Percentiles rank a stretch among this genome's conserved stretches.
These are phyloP conservation scores for Prosopis cineraria DNA, from an alignment of 306 rosid species.

Conservation along the genomic window DNA sequence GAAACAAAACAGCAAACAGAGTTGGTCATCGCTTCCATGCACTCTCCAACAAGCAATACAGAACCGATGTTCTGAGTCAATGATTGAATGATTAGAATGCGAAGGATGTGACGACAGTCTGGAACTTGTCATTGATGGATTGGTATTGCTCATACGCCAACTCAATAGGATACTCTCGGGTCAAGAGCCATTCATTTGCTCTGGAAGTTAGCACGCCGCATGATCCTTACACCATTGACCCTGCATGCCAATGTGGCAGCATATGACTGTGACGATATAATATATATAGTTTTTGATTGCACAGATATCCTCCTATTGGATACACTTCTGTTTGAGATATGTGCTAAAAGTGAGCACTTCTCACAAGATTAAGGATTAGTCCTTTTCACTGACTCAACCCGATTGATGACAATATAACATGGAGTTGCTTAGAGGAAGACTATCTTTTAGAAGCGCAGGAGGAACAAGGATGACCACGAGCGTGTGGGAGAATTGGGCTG, in stretches of 20 bases:
- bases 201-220: background rate
- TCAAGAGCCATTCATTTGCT: background rate
- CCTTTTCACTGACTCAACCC: no score
- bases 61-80: background rate
- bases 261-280: no score
- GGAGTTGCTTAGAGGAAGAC: no score
- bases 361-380: no score
- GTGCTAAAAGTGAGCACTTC: no score
- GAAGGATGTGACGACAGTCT: background rate
- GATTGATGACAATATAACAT: no score
- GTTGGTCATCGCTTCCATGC: background rate
- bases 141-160: background rate
- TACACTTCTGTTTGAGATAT: no score
- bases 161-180: background rate
- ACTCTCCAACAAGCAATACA: background rate
- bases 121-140: conserved; percentile 1
- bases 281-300: no score
- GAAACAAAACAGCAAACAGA: background rate
- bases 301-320: no score
- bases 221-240: background rate
- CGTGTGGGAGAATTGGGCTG: background rate
- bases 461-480: no score
- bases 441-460: no score
- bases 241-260: no score
- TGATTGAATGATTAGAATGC: conserved; percentile 15